These are phyloP conservation scores for Prasinococcaceae sp. DNA, from an alignment of 139 green algal genomes.

Conservation along the genomic window DNA sequence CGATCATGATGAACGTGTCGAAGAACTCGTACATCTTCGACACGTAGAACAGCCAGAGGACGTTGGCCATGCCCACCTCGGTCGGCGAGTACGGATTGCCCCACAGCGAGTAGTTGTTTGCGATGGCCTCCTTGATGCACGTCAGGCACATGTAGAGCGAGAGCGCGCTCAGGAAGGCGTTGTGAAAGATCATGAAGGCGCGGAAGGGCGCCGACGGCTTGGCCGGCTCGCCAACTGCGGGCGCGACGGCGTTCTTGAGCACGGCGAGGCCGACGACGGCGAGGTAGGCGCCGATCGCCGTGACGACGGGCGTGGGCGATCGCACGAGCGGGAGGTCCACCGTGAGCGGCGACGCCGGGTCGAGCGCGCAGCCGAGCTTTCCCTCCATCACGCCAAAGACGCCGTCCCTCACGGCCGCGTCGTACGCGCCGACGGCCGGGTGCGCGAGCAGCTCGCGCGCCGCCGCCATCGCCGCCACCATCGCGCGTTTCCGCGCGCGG, in stretches of 20 bases:
- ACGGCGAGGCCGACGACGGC: slow-evolving; percentile 9
- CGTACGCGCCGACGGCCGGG: too few relatives aligned
- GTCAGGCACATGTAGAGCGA: slow-evolving; percentile 35
- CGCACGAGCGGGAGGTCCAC: slow-evolving; percentile 27
- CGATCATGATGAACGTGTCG: slow-evolving; percentile 58
- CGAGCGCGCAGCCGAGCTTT: slow-evolving; percentile 24
- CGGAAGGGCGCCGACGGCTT: slow-evolving; percentile 20
- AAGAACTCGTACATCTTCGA: slow-evolving; percentile 58
- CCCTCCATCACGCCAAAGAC: slow-evolving; percentile 20
- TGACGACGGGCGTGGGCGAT: slow-evolving; percentile 30
- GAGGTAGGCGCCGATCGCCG: slow-evolving; percentile 27
- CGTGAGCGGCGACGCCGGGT: slow-evolving; percentile 19
- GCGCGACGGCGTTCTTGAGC: neutral
- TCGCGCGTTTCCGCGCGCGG: too few relatives aligned
- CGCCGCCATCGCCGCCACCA: too few relatives aligned
- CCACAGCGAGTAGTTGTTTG: slow-evolving; percentile 30
- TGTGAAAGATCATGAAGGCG: slow-evolving; percentile 34
- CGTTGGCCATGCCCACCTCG: slow-evolving; percentile 23
- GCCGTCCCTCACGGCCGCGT: slow-evolving; percentile 8
- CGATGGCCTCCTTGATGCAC: slow-evolving; percentile 18
- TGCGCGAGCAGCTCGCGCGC: too few relatives aligned
- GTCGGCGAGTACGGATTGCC: slow-evolving; percentile 32
- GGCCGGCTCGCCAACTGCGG: neutral
- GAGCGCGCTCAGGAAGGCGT: slow-evolving; percentile 36
- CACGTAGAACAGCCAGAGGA: slow-evolving; percentile 52